A percentile compares a stretch with the other conserved stretches of the same genome.
Conservation (phyloP, 192 early-diverging fungal species). For the Thoreauomyces humboldtii region DNA sequence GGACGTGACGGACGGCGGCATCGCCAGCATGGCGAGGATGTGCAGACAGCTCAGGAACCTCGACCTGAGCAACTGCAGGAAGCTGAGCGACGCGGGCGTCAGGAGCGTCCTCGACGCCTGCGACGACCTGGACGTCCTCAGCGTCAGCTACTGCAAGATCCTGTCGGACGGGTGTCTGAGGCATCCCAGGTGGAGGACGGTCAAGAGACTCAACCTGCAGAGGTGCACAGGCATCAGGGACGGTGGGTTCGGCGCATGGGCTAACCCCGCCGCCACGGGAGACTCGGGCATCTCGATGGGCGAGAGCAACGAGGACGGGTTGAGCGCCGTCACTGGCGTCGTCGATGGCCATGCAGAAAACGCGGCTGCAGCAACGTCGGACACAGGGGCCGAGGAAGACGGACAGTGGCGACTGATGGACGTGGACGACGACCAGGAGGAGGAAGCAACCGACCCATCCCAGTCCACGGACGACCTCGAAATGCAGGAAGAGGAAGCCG, state of each 20-base stretch:
- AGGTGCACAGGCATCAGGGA: constrained; percentile 74
- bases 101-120: constrained; percentile 48
- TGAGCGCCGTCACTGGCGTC: constrained; percentile 25
- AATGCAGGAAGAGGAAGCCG: neutral
- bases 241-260: constrained; percentile 57
- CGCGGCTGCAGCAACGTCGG: neutral
- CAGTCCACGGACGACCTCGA: neutral
- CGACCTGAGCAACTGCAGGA: constrained; percentile 79
- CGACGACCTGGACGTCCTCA: constrained; percentile 33
- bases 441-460: neutral
- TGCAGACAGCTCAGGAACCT: constrained; percentile 47
- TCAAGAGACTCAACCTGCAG: constrained; percentile 68
- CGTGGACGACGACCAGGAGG: constrained; percentile 14
- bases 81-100: constrained; percentile 66
- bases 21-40: constrained; percentile 42
- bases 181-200: constrained; percentile 47
- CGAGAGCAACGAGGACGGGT: neutral
- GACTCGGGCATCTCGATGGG: neutral
- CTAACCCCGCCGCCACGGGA: neutral
- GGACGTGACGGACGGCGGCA: constrained; percentile 67
- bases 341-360: neutral
- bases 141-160: constrained; percentile 75
- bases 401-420: constrained; percentile 10
- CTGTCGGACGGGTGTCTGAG: constrained; percentile 61
- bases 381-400: neutral